Conservation (phyloP, 768 basidiomycete genomes). For the Trametes cingulata region DNA sequence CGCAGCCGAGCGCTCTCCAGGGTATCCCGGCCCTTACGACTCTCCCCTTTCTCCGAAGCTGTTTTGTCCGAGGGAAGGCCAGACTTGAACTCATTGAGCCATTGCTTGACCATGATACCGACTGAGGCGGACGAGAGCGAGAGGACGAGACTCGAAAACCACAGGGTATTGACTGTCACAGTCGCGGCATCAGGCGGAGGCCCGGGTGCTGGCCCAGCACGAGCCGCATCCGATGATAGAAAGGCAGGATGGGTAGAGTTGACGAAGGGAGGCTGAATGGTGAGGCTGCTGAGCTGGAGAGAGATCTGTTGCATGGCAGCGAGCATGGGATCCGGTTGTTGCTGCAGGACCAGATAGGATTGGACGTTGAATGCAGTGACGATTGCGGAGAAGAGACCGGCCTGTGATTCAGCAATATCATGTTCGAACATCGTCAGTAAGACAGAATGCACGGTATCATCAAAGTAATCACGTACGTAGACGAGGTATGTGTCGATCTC, state of each 20-base stretch:
- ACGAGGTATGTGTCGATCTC: background rate
- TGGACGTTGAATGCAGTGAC: conserved; percentile 28
- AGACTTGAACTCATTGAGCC: conserved; percentile 22
- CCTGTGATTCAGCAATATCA: conserved; percentile 13
- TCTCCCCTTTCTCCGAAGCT: no score
- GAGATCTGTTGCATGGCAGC: conserved; percentile 5
- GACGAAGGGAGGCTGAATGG: conserved; percentile 6
- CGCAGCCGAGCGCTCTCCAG: conserved; percentile 8
- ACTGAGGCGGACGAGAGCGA: conserved; percentile 28
- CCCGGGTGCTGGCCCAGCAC: background rate
- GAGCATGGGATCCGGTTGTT: background rate
- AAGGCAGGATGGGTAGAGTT: conserved; percentile 10
- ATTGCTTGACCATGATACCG: conserved; percentile 32
- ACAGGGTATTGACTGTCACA: conserved; percentile 25
- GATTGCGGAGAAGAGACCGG: conserved; percentile 29
- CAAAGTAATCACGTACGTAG: background rate
- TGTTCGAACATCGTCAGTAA: no score
- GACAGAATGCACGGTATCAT: background rate
- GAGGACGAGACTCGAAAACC: conserved; percentile 28
- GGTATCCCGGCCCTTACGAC: background rate
- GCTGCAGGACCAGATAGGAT: conserved; percentile 22
- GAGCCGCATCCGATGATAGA: background rate
- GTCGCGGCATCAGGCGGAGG: background rate
- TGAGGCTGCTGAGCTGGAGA: conserved; percentile 9
- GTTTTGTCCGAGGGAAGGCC: background rate